Evolutionary conservation across 495 filamentous ascomycete genomes (phyloP), one percentile per base, ranked within the genome.

Genomic region (Aspergillus mulundensis): DNA sequence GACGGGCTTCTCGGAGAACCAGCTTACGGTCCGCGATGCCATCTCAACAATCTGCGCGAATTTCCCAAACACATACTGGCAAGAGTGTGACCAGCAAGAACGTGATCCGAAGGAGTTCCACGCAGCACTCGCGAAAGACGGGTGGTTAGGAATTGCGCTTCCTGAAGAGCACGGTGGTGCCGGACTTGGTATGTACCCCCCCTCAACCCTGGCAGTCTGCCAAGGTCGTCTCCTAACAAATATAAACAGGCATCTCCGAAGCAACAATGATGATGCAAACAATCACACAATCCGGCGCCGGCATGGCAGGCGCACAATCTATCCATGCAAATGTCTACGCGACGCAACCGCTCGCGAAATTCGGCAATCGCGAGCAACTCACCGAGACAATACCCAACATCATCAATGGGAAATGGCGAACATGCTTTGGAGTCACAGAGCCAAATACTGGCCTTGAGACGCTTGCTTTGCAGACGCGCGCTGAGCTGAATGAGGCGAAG

Each of bases 191-290:
- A 86, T n/a, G n/a, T 0, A 42, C 23, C 5, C 3, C 16, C n/a
- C 20, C 12, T 42, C n/a, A n/a, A n/a, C n/a, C n/a, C n/a, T n/a
- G n/a, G n/a, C n/a, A n/a, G n/a, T n/a, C n/a, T n/a, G n/a, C n/a
- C n/a, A n/a, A n/a, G n/a, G n/a, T n/a, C n/a, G n/a, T n/a, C n/a
- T n/a, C n/a, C n/a, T n/a, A n/a, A n/a, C n/a, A n/a, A n/a, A n/a
- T 7, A 14, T 30, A 1, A 36, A 5, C 36, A 77, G 75, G 75
- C 5, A 89, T 92, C 47, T 86, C 85, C 16, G 88, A 91, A 64
- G 88, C 89, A 6, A 89, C 87, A 1, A 88, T 90, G 82, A 89
- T 92, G 86, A 79, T 92, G 75, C 88, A 92, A 59, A 88, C 87
- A 18, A 89, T 91, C 54, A 79, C 86, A 18, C 87, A 90, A 71